phyloP scores from a whole-genome alignment of 2,329 filamentous ascomycete genomes.

The Fusarium humuli region DNA sequence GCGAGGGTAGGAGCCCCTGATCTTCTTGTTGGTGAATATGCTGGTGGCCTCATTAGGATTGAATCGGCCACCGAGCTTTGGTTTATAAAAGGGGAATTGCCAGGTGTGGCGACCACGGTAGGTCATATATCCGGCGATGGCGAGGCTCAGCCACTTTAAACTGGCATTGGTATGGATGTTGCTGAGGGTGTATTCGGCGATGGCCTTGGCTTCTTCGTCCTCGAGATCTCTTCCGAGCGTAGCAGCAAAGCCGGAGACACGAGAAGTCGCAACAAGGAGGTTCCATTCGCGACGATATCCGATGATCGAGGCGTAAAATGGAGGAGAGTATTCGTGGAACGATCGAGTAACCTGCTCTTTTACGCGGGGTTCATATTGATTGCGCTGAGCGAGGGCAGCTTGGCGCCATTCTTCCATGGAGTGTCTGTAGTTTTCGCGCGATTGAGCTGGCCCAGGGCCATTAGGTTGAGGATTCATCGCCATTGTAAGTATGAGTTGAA shows the following conservation, averaged over 20 bases:
- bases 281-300: constrained; percentile 47
- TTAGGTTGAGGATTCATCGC: constrained; percentile 38
- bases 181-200: constrained; percentile 51
- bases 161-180: constrained; percentile 50
- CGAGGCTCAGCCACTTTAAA: constrained; percentile 46
- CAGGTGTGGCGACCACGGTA: constrained; percentile 46
- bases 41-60: constrained; percentile 47
- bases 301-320: constrained; percentile 49
- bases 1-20: constrained; percentile 41
- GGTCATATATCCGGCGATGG: constrained; percentile 45
- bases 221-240: constrained; percentile 49
- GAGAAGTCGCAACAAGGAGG: constrained; percentile 46
- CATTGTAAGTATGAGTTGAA: not conserved
- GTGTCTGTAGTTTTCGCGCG: constrained; percentile 43
- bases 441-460: constrained; percentile 25
- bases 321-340: constrained; percentile 50
- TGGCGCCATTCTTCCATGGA: constrained; percentile 51
- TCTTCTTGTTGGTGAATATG: constrained; percentile 45
- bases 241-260: constrained; percentile 47
- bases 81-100: constrained; percentile 48
- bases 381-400: constrained; percentile 44
- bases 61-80: constrained; percentile 43
- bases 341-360: constrained; percentile 49
- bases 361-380: constrained; percentile 48
- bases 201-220: constrained; percentile 52